Evolutionary conservation across 1,284 basidiomycete species (phyloP).

Genomic region (Melampsora medusae): DNA sequence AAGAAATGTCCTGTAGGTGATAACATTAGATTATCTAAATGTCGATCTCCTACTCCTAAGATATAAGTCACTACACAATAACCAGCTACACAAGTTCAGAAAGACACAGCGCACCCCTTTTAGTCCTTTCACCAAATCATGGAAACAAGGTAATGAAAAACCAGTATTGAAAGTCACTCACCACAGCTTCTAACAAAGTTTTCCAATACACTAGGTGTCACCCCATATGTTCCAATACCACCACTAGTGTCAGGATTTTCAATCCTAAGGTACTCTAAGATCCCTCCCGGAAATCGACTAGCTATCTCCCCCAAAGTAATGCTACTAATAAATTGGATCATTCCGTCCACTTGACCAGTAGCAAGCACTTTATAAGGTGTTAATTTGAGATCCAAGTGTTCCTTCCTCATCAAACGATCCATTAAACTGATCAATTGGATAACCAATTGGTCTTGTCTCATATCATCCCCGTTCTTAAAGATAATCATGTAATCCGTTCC

Average conservation of each 20-base stretch:
- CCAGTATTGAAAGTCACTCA: conserved; percentile 57
- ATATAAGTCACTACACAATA: conserved; percentile 98
- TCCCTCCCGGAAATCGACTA: conserved; percentile 76
- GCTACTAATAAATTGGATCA: conserved; percentile 93
- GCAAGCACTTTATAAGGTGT: conserved; percentile 92
- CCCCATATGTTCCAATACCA: conserved; percentile 85
- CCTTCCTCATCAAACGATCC: conserved; percentile 88
- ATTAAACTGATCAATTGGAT: conserved; percentile 96
- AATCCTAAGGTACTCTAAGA: conserved; percentile 82
- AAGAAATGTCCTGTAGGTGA: conserved; percentile 77
- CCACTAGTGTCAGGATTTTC: conserved; percentile 80
- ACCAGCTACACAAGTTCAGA: conserved; percentile 67
- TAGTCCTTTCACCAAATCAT: neutral
- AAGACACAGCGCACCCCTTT: conserved; percentile 10
- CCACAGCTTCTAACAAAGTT: conserved; percentile 96
- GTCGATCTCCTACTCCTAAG: conserved; percentile 93
- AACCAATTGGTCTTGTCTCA: conserved; percentile 95
- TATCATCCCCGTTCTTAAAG: conserved; percentile 98
- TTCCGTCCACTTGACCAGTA: conserved; percentile 85
- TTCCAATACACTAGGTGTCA: conserved; percentile 86
- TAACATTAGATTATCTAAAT: conserved; percentile 91
- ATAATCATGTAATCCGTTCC: conserved; percentile 78
- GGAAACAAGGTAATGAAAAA: neutral
- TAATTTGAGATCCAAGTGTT: conserved; percentile 89
- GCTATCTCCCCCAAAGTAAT: conserved; percentile 91